These are phyloP conservation scores for Beta vulgaris DNA, from an alignment of 148 eudicot species.

Conservation along the genomic window DNA sequence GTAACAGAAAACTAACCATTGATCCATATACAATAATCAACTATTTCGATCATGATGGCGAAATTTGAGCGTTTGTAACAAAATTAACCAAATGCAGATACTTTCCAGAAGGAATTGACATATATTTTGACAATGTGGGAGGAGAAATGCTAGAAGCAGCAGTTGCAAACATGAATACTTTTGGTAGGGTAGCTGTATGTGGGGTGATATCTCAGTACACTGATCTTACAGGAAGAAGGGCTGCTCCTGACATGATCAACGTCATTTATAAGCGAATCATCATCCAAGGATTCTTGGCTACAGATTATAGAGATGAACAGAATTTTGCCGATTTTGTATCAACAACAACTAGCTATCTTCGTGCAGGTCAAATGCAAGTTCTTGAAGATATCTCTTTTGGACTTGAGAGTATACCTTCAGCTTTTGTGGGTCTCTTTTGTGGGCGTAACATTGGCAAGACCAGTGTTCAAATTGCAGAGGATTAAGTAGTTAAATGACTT, in stretches of 20 bases:
- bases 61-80: not conserved
- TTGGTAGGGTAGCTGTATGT: conserved; percentile 50
- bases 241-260: conserved; percentile 37
- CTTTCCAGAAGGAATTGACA: conserved; percentile 63
- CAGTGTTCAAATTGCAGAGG: conserved; percentile 39
- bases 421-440: conserved; percentile 44
- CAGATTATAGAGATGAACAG: conserved; percentile 19
- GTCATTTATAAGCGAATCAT: conserved; percentile 49
- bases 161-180: conserved; percentile 52
- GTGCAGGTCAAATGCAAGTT: conserved; percentile 31
- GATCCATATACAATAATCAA: too few species aligned
- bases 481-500: too few species aligned
- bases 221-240: not conserved
- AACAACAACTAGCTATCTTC: conserved; percentile 32
- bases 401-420: conserved; percentile 39
- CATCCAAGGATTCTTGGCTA: conserved; percentile 42
- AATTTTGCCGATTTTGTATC: conserved; percentile 34
- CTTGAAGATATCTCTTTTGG: conserved; percentile 48
- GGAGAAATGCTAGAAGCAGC: conserved; percentile 62
- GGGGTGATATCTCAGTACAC: conserved; percentile 59
- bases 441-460: conserved; percentile 50
- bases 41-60: too few species aligned
- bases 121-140: conserved; percentile 54
- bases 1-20: too few species aligned
- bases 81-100: conserved; percentile 32